Evolutionary conservation across 768 basidiomycete genomes (phyloP), one percentile per base, ranked within the genome.

Genomic region (Pilatotrama ljubarskyi): DNA sequence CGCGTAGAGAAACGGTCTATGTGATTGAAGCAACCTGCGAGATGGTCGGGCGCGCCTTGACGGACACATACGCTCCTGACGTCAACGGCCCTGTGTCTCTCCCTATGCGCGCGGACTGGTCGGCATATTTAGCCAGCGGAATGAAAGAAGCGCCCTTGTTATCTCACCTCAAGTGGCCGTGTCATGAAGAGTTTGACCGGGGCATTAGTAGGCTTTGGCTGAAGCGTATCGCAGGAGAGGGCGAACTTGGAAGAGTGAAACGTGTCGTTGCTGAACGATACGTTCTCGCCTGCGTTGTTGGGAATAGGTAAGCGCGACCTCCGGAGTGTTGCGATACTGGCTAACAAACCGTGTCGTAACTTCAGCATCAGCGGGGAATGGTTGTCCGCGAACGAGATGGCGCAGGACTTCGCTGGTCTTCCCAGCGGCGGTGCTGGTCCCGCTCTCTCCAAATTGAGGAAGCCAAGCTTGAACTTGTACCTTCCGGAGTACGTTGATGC

Each of bases 21-120:
- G 84, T 90, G 25, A 72, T 93, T 1, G 88, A 88, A 60, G 69
- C 80, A 20, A 92, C 90, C 0, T 90, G 90, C 66, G 90, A 92
- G 66, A 84, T 87, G 32, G 79, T 90, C 54, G 88, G 88, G 0
- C 74, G 70, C 32, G 63, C 71, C 65, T 14, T 4, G 29, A 25
- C 13, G 6, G 24, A 53, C 32, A 10, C 47, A 51, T 20, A 22
- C 18, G 7, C 29, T n/a, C 13, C 22, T 37, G 32, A 14, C 14
- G 36, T 5, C 10, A 26, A 15, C 24, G 41, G 4, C 41, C 44
- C 24, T 2, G 22, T 32, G 25, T 36, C 44, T 9, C n/a, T 65
- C 35, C 57, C 64, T 1, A 44, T 77, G 11, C 83, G 90, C 8
- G 75, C 75, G 0, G 90, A 92, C 69, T 92, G 90, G 90, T 80